phyloP scores from a whole-genome alignment of 306 rosid species.

The Dryas drummondii region DNA sequence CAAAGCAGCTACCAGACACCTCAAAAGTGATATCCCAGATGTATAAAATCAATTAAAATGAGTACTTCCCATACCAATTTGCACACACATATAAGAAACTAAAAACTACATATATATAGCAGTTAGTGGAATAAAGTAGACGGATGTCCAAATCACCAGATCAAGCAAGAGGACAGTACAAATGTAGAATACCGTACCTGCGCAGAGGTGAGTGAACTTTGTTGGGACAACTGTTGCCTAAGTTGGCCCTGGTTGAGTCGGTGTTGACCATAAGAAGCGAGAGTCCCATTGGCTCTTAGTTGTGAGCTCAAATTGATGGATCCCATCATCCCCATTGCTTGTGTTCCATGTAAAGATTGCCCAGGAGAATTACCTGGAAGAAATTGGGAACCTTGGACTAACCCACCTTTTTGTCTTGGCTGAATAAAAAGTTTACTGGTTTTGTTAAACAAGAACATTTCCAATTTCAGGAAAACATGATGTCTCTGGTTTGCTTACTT shows the following conservation, averaged over 20 bases:
- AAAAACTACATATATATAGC: neutral
- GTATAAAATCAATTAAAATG: neutral
- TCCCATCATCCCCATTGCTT: constrained; percentile 85
- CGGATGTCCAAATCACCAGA: constrained; percentile 10
- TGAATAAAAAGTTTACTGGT: constrained; percentile 41
- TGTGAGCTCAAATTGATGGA: constrained; percentile 59
- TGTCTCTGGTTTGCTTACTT: neutral
- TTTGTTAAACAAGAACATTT: constrained; percentile 21
- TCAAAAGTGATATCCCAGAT: constrained; percentile 4
- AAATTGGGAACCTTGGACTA: constrained; percentile 80
- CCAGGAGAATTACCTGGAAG: constrained; percentile 66
- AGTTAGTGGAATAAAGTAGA: constrained; percentile 14
- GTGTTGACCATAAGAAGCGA: constrained; percentile 67
- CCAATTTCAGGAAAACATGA: neutral
- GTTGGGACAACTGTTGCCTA: constrained; percentile 85
- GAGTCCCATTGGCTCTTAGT: constrained; percentile 61
- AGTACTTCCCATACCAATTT: neutral
- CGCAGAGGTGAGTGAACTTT: constrained; percentile 50
- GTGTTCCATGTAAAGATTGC: constrained; percentile 85
- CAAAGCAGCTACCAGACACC: neutral
- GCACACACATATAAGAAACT: neutral
- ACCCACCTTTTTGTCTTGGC: constrained; percentile 84
- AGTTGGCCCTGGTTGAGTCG: constrained; percentile 65
- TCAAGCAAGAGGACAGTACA: constrained; percentile 17
- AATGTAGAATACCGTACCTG: constrained; percentile 51